Base-by-base conservation (phyloP, 2,329 filamentous ascomycete genomes). In the Scedosporium aurantiacum region DNA sequence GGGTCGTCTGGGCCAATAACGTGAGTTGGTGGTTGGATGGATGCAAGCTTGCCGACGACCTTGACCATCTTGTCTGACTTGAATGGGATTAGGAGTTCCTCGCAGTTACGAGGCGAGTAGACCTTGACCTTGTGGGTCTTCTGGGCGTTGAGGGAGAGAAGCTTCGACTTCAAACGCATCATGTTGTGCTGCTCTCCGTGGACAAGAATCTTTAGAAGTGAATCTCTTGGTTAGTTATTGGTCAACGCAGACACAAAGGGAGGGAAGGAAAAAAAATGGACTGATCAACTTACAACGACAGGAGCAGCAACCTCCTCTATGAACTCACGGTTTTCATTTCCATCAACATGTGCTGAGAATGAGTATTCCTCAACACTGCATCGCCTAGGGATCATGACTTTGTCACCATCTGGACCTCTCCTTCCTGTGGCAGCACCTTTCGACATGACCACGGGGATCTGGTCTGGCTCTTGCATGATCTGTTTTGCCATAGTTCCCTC, bases 401-500 rank as follows among this genome's bases (percentile, higher is more conserved):
- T 91, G 66, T 96, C 91, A n/a, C 84, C 82, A 52, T 92, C 89
- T 1, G 84, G 81, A 14, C 82, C 82, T 37, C 60, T 50, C 23
- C 60, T 45, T 12, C 50, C 59, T n/a, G 68, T 72, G 50, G 85
- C 82, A 2, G 82, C 83, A 0, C 83, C 85, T 62, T 88, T 81
- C 50, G 87, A 91, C 87, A 96, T 97, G 68, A 97, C 89, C 0
- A 93, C 93, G 63, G 91, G 91, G 62, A 99, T 97, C 68, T 91
- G 87, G 64, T 97, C 92, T 0, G 94, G 94, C 71, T 97, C 94
- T 66, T 93, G 90, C 76, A 97, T 88, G 64, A 99, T 90, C 68
- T 94, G 86, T 73, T 96, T 93, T 3, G 91, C 94, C 93, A 99
- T 97, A 0, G 94, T 99, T 5, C 94, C 94, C 74, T 99, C 94